Evolutionary conservation across 208 protist genomes (phyloP).

Genomic region (Tritrichomonas foetus): DNA sequence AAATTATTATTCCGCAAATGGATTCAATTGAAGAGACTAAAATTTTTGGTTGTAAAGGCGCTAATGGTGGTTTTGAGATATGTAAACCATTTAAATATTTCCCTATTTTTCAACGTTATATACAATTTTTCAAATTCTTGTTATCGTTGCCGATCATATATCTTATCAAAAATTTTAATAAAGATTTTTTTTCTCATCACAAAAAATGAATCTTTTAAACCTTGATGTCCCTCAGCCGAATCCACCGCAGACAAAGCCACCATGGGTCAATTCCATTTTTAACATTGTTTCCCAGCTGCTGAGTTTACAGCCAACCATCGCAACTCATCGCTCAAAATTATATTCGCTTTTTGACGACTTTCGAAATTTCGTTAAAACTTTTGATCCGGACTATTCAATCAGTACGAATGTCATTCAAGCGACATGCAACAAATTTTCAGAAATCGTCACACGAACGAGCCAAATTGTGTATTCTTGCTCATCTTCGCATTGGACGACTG

Average conservation of each 20-base stretch:
- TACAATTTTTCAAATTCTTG: too few relatives aligned
- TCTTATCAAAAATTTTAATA: too few relatives aligned
- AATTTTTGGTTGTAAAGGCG: too few relatives aligned
- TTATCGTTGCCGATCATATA: too few relatives aligned
- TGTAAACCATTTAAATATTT: too few relatives aligned
- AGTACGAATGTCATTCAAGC: not conserved
- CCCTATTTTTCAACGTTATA: too few relatives aligned
- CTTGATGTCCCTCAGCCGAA: too few relatives aligned
- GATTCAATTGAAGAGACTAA: too few relatives aligned
- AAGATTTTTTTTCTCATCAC: too few relatives aligned
- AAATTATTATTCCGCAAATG: too few relatives aligned
- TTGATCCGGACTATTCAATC: not conserved
- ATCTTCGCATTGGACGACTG: not conserved
- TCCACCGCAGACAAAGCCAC: not conserved
- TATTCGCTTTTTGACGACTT: conserved; percentile 19
- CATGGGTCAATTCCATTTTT: not conserved
- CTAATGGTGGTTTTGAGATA: too few relatives aligned
- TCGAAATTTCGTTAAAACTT: not conserved
- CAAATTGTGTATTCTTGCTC: conserved; percentile 19
- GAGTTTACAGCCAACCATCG: not conserved
- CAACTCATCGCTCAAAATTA: conserved; percentile 27
- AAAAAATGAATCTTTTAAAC: too few relatives aligned
- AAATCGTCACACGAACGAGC: not conserved
- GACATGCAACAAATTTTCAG: not conserved
- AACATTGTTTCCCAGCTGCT: not conserved